Conservation (phyloP, 129 eudicot species). For the Silybum marianum region DNA sequence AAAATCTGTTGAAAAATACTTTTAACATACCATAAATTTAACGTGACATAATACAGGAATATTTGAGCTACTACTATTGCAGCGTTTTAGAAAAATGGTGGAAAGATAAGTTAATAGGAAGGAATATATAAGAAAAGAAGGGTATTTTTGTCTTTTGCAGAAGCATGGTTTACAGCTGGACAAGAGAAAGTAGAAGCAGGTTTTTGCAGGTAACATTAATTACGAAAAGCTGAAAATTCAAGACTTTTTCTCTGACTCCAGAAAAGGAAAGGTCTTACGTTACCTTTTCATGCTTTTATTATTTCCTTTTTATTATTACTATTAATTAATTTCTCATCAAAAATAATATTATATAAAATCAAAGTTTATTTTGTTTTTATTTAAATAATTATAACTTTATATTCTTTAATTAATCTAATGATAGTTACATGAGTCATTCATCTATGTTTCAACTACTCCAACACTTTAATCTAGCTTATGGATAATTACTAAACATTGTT, state of each 20-base stretch:
- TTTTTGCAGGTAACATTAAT: constrained; percentile 28
- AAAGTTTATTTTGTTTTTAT: background rate
- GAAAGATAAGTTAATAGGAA: background rate
- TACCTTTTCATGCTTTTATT: constrained; percentile 33
- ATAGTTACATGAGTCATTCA: background rate
- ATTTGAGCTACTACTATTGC: too few species aligned
- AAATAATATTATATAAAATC: background rate
- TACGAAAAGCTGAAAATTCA: constrained; percentile 32
- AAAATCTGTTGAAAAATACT: too few species aligned
- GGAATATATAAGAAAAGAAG: background rate
- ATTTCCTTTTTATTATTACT: background rate
- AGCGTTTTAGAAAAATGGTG: too few species aligned
- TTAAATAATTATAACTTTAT: background rate
- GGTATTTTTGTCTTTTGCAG: constrained; percentile 15
- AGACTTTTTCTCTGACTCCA: constrained; percentile 29
- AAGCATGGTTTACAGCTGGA: constrained; percentile 22
- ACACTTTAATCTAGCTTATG: background rate
- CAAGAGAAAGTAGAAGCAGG: constrained; percentile 26
- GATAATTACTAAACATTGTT: background rate
- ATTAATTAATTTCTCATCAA: background rate
- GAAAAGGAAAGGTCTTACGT: constrained; percentile 34
- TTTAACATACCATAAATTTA: too few species aligned
- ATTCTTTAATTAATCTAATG: background rate
- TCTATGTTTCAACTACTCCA: background rate
- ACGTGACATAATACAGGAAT: too few species aligned